phyloP scores from a whole-genome alignment of 345 rosid species.

The Lepidium didymum region DNA sequence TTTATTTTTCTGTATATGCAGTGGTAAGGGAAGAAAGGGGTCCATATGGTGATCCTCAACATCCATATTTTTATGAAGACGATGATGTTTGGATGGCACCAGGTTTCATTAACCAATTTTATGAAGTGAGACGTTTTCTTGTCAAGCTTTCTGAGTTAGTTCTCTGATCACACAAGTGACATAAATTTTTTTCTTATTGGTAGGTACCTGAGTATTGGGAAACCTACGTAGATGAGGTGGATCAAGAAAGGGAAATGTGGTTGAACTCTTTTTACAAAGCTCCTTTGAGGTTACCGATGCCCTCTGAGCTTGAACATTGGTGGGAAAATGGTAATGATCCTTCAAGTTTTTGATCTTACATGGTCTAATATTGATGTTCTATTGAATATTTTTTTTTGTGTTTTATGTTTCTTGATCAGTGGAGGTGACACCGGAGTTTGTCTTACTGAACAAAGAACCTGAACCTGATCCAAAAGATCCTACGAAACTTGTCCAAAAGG shows the following conservation, averaged over 20 bases:
- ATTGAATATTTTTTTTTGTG: not conserved
- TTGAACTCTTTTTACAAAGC: slow-evolving; percentile 89
- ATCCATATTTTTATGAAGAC: slow-evolving; percentile 83
- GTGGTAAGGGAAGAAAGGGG: slow-evolving; percentile 96
- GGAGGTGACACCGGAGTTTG: slow-evolving; percentile 78
- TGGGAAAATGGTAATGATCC: slow-evolving; percentile 59
- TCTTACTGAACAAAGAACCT: slow-evolving; percentile 72
- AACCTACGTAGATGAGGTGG: slow-evolving; percentile 75
- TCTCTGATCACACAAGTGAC: slow-evolving; percentile 2
- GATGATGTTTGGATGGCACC: slow-evolving; percentile 99
- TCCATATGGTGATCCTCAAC: slow-evolving; percentile 87
- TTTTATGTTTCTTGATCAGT: slow-evolving; percentile 24
- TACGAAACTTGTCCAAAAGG: slow-evolving; percentile 52
- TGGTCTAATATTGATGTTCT: not conserved
- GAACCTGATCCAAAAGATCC: slow-evolving; percentile 90
- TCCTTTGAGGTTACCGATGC: slow-evolving; percentile 90
- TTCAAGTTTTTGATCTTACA: slow-evolving; percentile 1
- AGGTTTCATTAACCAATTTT: slow-evolving; percentile 87
- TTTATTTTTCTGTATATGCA: slow-evolving; percentile 20
- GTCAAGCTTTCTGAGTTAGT: slow-evolving; percentile 5
- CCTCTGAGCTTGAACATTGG: slow-evolving; percentile 94
- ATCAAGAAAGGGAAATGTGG: slow-evolving; percentile 92
- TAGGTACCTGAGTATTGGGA: slow-evolving; percentile 97
- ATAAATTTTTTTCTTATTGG: slow-evolving; percentile 13
- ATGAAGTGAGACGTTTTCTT: slow-evolving; percentile 44